Conservation (phyloP, 148 eudicot genomes). For the Spergularia marina region DNA sequence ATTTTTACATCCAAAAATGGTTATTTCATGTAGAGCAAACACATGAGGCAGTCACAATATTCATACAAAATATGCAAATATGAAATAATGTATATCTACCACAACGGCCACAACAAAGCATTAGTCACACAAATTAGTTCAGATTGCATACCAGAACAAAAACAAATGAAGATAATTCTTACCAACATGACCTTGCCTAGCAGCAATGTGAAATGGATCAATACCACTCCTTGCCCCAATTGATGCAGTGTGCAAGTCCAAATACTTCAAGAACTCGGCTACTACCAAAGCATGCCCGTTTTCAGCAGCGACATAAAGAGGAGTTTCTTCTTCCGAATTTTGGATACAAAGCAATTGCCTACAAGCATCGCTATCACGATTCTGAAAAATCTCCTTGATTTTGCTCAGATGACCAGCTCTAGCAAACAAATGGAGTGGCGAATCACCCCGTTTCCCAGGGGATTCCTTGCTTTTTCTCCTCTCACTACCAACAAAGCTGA, state of each 20-base stretch:
- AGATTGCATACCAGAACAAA: not conserved
- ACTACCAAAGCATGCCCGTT: conserved; percentile 73
- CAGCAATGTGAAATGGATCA: conserved; percentile 91
- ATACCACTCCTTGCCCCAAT: conserved; percentile 69
- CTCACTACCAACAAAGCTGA: conserved; percentile 67
- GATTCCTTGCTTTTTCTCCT: conserved; percentile 71
- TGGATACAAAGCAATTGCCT: conserved; percentile 60
- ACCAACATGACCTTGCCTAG: conserved; percentile 93
- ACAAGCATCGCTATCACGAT: conserved; percentile 41
- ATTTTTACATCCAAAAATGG: too few relatives aligned
- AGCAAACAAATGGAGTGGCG: conserved; percentile 77
- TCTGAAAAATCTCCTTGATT: conserved; percentile 62
- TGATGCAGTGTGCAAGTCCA: conserved; percentile 72
- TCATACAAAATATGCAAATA: too few relatives aligned
- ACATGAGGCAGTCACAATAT: not conserved
- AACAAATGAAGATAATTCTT: conserved; percentile 26
- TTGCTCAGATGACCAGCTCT: conserved; percentile 73
- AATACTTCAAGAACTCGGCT: conserved; percentile 67
- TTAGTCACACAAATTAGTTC: too few relatives aligned
- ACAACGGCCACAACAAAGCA: not conserved
- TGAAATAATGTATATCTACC: not conserved
- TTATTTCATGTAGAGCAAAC: not conserved
- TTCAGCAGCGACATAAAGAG: conserved; percentile 72
- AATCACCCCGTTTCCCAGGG: conserved; percentile 87
- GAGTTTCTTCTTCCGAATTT: conserved; percentile 88